Conservation (phyloP, 1,284 basidiomycete species). For the Exobasidium rhododendri region DNA sequence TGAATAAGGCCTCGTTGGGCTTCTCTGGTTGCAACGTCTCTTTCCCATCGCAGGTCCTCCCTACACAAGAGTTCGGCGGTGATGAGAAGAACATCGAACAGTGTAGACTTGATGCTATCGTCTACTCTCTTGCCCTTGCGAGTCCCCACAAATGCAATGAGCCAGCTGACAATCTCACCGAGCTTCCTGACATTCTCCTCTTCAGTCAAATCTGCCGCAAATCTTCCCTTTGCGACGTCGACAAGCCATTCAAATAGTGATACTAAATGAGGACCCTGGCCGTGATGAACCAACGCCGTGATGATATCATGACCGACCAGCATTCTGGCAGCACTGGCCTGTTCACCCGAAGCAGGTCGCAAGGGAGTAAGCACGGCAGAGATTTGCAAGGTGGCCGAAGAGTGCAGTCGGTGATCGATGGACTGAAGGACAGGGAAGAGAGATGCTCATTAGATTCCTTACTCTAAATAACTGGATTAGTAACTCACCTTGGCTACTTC, state of each 20-base stretch:
- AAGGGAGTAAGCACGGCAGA: conserved; percentile 24
- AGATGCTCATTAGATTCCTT: conserved; percentile 1
- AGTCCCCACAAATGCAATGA: conserved; percentile 38
- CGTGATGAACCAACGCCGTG: conserved; percentile 46
- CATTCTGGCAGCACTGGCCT: conserved; percentile 17
- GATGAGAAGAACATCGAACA: conserved; percentile 28
- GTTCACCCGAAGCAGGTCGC: not conserved
- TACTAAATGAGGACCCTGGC: conserved; percentile 31
- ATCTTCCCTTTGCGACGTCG: not conserved
- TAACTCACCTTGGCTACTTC: conserved; percentile 35
- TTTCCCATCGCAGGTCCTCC: not conserved
- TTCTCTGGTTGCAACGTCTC: not conserved
- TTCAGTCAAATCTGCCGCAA: not conserved
- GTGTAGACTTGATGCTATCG: conserved; percentile 23
- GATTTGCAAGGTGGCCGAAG: conserved; percentile 26
- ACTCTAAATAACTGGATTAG: not conserved
- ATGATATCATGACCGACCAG: conserved; percentile 36
- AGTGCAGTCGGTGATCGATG: conserved; percentile 41
- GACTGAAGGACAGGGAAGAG: conserved; percentile 19
- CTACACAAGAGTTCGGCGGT: conserved; percentile 23
- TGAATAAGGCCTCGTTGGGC: conserved; percentile 28
- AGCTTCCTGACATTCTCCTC: conserved; percentile 18
- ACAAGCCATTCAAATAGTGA: conserved; percentile 33
- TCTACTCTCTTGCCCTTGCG: conserved; percentile 48
- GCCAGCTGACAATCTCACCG: conserved; percentile 29